Conservation (phyloP, 2,329 filamentous ascomycete species). For the Penicillium sp. region DNA sequence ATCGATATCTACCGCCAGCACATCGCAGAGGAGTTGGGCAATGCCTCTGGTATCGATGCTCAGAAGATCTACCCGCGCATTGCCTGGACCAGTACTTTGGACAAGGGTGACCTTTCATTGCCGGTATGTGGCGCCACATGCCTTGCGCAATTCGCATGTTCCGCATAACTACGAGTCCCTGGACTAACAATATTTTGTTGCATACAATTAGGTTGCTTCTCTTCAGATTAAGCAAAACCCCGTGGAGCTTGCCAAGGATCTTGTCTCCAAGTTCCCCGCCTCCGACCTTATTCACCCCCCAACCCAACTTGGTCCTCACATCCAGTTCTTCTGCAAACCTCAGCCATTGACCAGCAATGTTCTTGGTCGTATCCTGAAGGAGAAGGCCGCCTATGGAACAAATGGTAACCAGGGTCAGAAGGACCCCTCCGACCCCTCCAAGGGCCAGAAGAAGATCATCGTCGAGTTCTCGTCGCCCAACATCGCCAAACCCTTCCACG, state of each 20-base stretch:
- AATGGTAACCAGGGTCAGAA: slow-evolving; percentile 60
- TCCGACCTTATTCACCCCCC: slow-evolving; percentile 60
- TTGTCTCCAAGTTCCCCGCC: slow-evolving; percentile 58
- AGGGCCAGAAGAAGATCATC: slow-evolving; percentile 59
- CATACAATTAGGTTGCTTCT: slow-evolving; percentile 37
- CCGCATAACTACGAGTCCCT: not conserved
- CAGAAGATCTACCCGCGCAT: slow-evolving; percentile 43
- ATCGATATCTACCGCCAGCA: slow-evolving; percentile 49
- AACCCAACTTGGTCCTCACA: slow-evolving; percentile 56
- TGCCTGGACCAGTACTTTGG: slow-evolving; percentile 47
- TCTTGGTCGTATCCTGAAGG: slow-evolving; percentile 59
- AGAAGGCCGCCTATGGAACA: slow-evolving; percentile 58
- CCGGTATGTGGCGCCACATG: slow-evolving; percentile 36
- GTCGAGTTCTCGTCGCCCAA: slow-evolving; percentile 68
- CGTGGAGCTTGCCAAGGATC: slow-evolving; percentile 55
- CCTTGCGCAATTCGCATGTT: not conserved
- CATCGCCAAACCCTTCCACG: slow-evolving; percentile 67
- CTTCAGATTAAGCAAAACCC: slow-evolving; percentile 59
- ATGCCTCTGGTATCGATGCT: slow-evolving; percentile 40
- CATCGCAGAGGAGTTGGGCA: slow-evolving; percentile 44
- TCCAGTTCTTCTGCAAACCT: slow-evolving; percentile 67
- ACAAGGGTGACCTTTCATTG: slow-evolving; percentile 49
- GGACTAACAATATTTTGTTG: not conserved
- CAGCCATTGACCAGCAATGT: slow-evolving; percentile 57
- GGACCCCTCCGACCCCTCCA: slow-evolving; percentile 57